Evolutionary conservation across 805 yeast species (phyloP), one percentile per base, ranked within the genome.

Genomic region (Metschnikowia cubensis): DNA sequence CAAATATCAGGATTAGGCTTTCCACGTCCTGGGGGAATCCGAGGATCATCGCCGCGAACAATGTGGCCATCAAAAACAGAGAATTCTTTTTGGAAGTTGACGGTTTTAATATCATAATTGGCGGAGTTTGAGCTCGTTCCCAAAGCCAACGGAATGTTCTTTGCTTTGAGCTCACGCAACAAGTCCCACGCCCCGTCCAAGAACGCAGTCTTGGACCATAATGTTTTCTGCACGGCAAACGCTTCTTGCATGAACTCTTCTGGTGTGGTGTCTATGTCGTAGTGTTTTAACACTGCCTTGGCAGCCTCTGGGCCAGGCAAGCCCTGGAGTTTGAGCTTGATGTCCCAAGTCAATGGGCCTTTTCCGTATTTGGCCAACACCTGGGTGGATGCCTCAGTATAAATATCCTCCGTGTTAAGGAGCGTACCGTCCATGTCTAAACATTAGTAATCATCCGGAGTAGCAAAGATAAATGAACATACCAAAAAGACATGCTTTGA

Each of bases 1-100:
- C 96, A 94, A 55, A 94, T 90, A 64, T 91, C 95, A 2, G 99
- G 99, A 51, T 75, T 74, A 13, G 99, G 99, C 65, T 94, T 94
- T 5, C 99, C 98, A 54, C 84, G 78, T 3, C 97, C 98, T 14
- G 72, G 74, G 1, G 92, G 87, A 50, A 94, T 82, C 40, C 96
- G 78, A 34, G 81, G 72, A 62, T 94, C 94, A 70, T 94, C 99
- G 5, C 98, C 98, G 1, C 92, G 85, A 34, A 92, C 86, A 18
- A 87, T 74, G 55, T 84, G 87, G 6, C 66, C 67, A 13, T 75
- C 74, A 61, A 94, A 94, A 32, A 77, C 63, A 2, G 77, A 76
- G 58, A 89, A 87, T 1, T 83, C 82, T n/a, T 79, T 68, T 20
- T 70, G 66, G 44, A 90, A 73, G 63, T 88, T 92, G 6, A 65